These are phyloP conservation scores for Annona squamosa DNA, from an alignment of 164 flowering plant species.

Conservation along the genomic window DNA sequence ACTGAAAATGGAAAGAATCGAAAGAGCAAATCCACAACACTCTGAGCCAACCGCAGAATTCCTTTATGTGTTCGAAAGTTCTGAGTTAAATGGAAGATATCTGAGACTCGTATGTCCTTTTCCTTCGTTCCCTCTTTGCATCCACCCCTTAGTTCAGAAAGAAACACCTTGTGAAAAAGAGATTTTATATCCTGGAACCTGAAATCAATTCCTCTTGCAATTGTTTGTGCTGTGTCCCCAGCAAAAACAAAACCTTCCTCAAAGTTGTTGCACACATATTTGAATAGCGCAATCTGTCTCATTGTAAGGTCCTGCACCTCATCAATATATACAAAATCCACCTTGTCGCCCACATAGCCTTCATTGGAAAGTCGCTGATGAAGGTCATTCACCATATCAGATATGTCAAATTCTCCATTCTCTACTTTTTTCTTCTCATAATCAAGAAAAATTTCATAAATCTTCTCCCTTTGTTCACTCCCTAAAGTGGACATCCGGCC, in stretches of 20 bases:
- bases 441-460: constrained; percentile 45
- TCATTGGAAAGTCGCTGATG: constrained; percentile 37
- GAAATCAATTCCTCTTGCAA: constrained; percentile 38
- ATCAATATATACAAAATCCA: constrained; percentile 74
- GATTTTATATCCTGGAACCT: constrained; percentile 24
- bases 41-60: constrained; percentile 57
- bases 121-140: constrained; percentile 14
- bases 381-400: constrained; percentile 65
- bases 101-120: constrained; percentile 37
- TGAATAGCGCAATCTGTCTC: constrained; percentile 67
- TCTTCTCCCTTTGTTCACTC: constrained; percentile 30
- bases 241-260: constrained; percentile 65
- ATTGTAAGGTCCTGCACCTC: constrained; percentile 81
- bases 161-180: constrained; percentile 51
- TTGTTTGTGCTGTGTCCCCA: constrained; percentile 80
- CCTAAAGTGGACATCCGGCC: constrained; percentile 38
- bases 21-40: constrained; percentile 55
- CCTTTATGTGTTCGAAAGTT: constrained; percentile 77
- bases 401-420: constrained; percentile 59
- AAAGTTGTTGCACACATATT: constrained; percentile 51
- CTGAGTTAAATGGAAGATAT: constrained; percentile 42
- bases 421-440: constrained; percentile 55
- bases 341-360: constrained; percentile 30
- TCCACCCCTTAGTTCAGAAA: constrained; percentile 20
- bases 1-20: constrained; percentile 50